Percentiles rank a stretch among this genome's conserved stretches.
phyloP scores from a whole-genome alignment of 2,329 filamentous ascomycete genomes.

The Epichloe elymi region DNA sequence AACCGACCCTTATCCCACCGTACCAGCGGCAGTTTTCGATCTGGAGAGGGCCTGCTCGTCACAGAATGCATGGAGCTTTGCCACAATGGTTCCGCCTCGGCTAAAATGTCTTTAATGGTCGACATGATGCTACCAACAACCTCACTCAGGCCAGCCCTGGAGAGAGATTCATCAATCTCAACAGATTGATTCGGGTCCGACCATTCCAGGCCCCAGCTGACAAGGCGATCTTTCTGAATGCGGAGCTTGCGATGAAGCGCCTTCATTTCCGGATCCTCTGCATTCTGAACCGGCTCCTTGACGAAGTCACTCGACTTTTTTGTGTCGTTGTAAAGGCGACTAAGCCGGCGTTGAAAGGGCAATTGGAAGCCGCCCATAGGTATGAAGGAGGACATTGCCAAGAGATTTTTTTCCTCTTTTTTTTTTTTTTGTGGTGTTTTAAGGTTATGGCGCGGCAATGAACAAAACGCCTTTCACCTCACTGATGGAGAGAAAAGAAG shows the following conservation, averaged over 20 bases:
- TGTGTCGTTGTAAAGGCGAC: conserved; percentile 67
- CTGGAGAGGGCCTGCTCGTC: conserved; percentile 28
- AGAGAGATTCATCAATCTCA: conserved; percentile 58
- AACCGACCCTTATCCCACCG: conserved; percentile 61
- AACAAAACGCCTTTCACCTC: too few species aligned
- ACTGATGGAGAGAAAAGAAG: background rate
- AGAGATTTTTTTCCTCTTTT: background rate
- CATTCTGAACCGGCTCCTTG: conserved; percentile 48
- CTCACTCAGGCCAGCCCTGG: conserved; percentile 62
- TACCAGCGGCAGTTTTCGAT: conserved; percentile 43
- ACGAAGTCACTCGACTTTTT: conserved; percentile 70
- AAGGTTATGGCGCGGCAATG: too few species aligned
- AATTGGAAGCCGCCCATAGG: conserved; percentile 38
- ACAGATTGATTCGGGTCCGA: conserved; percentile 56
- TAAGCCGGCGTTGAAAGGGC: conserved; percentile 50
- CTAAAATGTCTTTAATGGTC: conserved; percentile 67
- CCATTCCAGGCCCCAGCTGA: conserved; percentile 74
- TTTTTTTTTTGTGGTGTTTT: too few species aligned
- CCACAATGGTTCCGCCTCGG: conserved; percentile 63
- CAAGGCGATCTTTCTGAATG: conserved; percentile 67
- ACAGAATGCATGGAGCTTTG: conserved; percentile 39
- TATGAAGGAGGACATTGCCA: conserved; percentile 36
- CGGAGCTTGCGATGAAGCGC: conserved; percentile 62
- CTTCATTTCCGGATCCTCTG: conserved; percentile 56
- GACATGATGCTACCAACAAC: conserved; percentile 67